Base-by-base conservation (phyloP, 345 rosid species). In the Arabis alpina region DNA sequence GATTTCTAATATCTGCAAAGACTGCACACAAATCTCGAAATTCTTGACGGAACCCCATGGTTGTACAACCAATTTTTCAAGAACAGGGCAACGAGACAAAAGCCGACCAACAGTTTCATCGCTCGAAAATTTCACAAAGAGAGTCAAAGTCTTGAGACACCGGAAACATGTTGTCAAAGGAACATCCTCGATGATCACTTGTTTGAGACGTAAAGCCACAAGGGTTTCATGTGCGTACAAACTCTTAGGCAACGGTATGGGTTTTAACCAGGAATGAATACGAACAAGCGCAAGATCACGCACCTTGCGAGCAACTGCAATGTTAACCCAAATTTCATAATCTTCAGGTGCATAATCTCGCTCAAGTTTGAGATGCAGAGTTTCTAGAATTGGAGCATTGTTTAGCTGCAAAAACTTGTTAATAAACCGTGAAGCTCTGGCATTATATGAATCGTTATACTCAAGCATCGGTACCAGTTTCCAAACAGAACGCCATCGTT, bases 131-230 rank as follows among this genome's bases (percentile, higher is more conserved):
- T 1, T 37, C 40, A 47, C 55, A 37, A 2, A 5, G 3, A 69
- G 73, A 43, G 39, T 10, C 56, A 69, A 6, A 34, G 9, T 58
- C 34, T 69, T 58, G 54, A 69, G 57, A 34, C 24, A 65, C 23
- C 9, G 49, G 34, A 65, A 34, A 34, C 8, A 10, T 2, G 32
- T 39, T 34, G 45, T 19, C 0, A 30, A 19, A 48, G 70, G 32
- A 45, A 65, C 16, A 37, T 65, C 34, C 4, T 30, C 43, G 39
- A 49, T 32, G 24, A 50, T 5, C 0, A 16, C 70, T 16, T 36
- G 8, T 10, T 4, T 23, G 13, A 65, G 70, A 6, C 11, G 28
- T 25, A 65, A 64, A 14, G 49, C 41, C 30, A 50, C 57, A 34
- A 64, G 55, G 27, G 43, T 47, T 27, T 50, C 30, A 19, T 30